Evolutionary conservation across 257 asterid genomes (phyloP), one percentile per base, ranked within the genome.

Genomic region (Solanum boliviense): DNA sequence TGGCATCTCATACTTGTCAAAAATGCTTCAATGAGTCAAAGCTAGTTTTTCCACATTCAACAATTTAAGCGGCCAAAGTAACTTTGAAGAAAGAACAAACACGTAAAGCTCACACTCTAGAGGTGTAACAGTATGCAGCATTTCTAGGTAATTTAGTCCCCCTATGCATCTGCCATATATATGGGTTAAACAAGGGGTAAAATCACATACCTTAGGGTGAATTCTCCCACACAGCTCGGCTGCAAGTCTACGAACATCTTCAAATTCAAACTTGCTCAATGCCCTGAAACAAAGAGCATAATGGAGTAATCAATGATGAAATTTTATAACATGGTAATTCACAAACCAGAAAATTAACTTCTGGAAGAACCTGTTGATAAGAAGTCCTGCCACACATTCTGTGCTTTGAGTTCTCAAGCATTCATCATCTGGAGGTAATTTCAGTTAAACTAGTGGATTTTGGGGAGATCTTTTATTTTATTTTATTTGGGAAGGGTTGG

Each of bases 171-270:
- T n/a, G 56, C 81, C 46, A 73, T 78, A 39, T 39, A 39, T 78
- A 25, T 38, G 36, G 35, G 84, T 78, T 78, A 78, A 78, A 39
- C 16, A 58, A 62, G 35, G 29, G 60, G 44, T 62, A 88, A 44
- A 41, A 85, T 67, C 60, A 71, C 92, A 83, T 90, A 95, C 99
- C 91, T 93, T 84, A 20, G 98, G 98, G 89, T 95, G 98, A 88
- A 95, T 93, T 89, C 98, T 90, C 87, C 98, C 99, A 89, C 98
- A 96, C 62, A 96, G 98, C 91, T 95, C 99, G 6, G 99, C 97
- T 65, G 98, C 98, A 88, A 96, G 98, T 91, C 94, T 96, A 58
- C 98, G 96, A 88, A 94, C 98, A 91, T 96, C 98, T 94, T 95
- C 98, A 85, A 91, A 94, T 90, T 96, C 98, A 78, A 90, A 89